Conservation (phyloP, 1,284 basidiomycete genomes). For the Stygiomarasmius scandens region DNA sequence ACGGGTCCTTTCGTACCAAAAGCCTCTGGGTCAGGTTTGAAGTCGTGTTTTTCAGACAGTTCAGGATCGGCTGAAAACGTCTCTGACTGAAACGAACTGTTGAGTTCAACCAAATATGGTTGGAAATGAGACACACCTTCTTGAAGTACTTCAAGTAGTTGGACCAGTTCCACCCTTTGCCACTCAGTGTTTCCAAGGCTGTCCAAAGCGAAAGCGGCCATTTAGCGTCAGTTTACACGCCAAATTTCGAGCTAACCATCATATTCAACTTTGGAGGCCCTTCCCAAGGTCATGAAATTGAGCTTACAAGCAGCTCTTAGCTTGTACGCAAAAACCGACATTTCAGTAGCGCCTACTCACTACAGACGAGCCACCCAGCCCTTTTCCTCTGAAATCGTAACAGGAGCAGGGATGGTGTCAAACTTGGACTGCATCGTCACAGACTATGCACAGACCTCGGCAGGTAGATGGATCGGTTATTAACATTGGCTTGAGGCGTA, state of each 20-base stretch:
- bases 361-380: constrained; percentile 4
- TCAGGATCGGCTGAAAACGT: not conserved
- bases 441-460: not conserved
- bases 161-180: constrained; percentile 13
- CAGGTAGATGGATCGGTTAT: not conserved
- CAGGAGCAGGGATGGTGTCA: not conserved
- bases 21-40: not conserved
- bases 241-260: not conserved
- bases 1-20: not conserved
- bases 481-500: not conserved
- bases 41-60: not conserved
- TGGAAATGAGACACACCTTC: constrained; percentile 3
- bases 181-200: constrained; percentile 12
- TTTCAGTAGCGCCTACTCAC: not conserved
- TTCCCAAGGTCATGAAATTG: constrained; percentile 5
- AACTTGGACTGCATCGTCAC: not conserved
- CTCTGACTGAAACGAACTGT: not conserved
- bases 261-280: constrained; percentile 1
- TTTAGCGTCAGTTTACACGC: not conserved
- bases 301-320: not conserved
- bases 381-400: constrained; percentile 2
- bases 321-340: not conserved
- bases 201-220: not conserved
- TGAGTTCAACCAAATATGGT: not conserved
- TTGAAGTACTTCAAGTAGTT: constrained; percentile 13